These are phyloP conservation scores for Digitaria exilis DNA, from an alignment of 202 grass and related monocot genomes.

Conservation along the genomic window DNA sequence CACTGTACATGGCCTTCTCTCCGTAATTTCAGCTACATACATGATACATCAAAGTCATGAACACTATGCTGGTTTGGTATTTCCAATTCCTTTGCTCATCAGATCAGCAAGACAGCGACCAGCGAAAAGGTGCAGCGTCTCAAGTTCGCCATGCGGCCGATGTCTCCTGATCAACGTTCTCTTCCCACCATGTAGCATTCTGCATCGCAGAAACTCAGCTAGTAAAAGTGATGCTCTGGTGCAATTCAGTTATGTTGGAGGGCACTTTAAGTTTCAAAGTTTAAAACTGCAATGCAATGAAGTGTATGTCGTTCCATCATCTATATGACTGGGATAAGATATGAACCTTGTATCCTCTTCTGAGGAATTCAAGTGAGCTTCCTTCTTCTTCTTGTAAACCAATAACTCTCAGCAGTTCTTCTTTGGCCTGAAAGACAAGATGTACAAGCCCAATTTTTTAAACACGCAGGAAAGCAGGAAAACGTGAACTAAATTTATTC, in stretches of 20 bases:
- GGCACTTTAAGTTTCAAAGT: not conserved
- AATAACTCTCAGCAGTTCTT: conserved; percentile 87
- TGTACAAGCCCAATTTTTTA: not conserved
- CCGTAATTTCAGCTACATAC: conserved; percentile 4
- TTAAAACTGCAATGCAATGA: not conserved
- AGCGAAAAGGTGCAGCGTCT: not conserved
- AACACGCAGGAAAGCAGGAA: not conserved
- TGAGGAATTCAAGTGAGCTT: conserved; percentile 89
- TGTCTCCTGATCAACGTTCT: conserved; percentile 75
- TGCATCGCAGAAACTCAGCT: conserved; percentile 33
- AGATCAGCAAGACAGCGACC: not conserved
- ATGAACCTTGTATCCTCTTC: conserved; percentile 93
- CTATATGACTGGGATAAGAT: conserved; percentile 14
- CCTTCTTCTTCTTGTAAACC: conserved; percentile 96
- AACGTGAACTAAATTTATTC: not conserved
- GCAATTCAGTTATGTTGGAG: not conserved
- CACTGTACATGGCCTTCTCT: conserved; percentile 24
- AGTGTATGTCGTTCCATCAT: not conserved
- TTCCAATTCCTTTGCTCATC: not conserved
- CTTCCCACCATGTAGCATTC: conserved; percentile 99
- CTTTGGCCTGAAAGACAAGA: conserved; percentile 65
- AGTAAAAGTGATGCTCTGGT: not conserved
- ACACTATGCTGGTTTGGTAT: not conserved
- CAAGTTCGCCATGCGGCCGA: conserved; percentile 84
- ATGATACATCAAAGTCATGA: conserved; percentile 21